Base-by-base conservation (phyloP, 257 asterid genomes). In the Leptodermis oblonga region DNA sequence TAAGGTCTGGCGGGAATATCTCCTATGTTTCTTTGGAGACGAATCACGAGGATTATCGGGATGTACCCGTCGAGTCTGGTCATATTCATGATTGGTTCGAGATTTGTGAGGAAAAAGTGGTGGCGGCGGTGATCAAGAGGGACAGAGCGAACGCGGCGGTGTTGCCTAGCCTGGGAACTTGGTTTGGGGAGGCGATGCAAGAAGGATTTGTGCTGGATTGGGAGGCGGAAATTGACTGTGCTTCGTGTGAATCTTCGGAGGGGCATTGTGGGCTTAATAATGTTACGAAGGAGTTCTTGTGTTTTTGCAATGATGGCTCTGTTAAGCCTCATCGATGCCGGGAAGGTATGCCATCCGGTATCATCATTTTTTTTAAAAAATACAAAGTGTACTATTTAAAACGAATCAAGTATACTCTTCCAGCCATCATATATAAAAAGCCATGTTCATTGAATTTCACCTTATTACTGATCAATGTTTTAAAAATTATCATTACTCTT, bases 141-240 rank as follows among this genome's bases (percentile, higher is more conserved):
- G 52, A 46, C 20, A n/a, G 52, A 0, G 18, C 22, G 52, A 37
- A 54, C n/a, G n/a, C n/a, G n/a, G 18, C 5, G n/a, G 7, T 8
- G 36, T 22, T 13, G 26, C 14, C 2, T 41, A 28, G 1, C 34
- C 46, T 78, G 82, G 26, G 46, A 3, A 10, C 5, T 9, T 33
- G 20, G 5, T 54, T 74, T 67, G 74, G 56, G 0, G 71, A 5
- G 0, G 77, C 46, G 20, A 66, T 74, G 73, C 30, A 54, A 4
- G 77, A 67, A 0, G 80, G 80, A 42, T 79, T 79, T 62, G 62
- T 61, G 54, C 69, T 79, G 30, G 61, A 67, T 65, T 79, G 77
- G 77, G 1, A 62, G 3, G 0, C 15, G 4, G 25, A 30, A 15
- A 0, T 0, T 25, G 22, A 67, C 0, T 79, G 80, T 34, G 20